These are phyloP conservation scores for Closterium sp. DNA, from an alignment of 139 green algal genomes.

Conservation along the genomic window DNA sequence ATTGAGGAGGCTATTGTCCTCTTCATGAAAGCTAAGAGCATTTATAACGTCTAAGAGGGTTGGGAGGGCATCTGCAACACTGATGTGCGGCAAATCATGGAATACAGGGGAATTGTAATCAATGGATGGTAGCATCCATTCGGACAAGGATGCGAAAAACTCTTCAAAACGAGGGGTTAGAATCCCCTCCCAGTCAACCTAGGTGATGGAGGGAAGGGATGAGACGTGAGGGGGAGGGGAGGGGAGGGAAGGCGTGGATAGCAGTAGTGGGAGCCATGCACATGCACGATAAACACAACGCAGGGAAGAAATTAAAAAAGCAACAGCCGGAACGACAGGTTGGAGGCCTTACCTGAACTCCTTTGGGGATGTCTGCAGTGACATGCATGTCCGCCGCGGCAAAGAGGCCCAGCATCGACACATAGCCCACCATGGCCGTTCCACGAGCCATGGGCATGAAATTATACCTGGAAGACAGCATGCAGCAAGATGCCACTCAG, in stretches of 20 bases:
- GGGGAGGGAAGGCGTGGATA: neutral
- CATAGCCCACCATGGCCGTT: conserved; percentile 80
- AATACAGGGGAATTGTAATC: neutral
- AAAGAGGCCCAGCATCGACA: conserved; percentile 75
- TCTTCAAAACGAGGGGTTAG: conserved; percentile 65
- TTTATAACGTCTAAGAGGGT: neutral
- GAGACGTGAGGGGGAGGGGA: neutral
- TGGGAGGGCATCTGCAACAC: neutral
- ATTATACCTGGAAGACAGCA: conserved; percentile 69
- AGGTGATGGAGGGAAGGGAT: conserved; percentile 56
- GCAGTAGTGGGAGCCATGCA: neutral
- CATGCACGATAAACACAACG: neutral
- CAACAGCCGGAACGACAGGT: neutral
- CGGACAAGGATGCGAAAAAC: conserved; percentile 55
- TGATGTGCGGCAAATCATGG: neutral
- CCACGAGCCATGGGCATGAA: conserved; percentile 92
- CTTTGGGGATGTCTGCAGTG: conserved; percentile 68
- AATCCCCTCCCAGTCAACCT: conserved; percentile 92
- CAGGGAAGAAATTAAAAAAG: neutral
- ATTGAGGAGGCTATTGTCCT: neutral
- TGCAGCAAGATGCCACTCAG: neutral
- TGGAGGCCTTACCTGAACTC: neutral
- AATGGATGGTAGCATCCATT: neutral
- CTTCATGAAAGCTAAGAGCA: neutral
- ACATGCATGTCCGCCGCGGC: conserved; percentile 79